These are phyloP conservation scores for Chiua sp. DNA, from an alignment of 1,284 basidiomycete genomes.

Conservation along the genomic window DNA sequence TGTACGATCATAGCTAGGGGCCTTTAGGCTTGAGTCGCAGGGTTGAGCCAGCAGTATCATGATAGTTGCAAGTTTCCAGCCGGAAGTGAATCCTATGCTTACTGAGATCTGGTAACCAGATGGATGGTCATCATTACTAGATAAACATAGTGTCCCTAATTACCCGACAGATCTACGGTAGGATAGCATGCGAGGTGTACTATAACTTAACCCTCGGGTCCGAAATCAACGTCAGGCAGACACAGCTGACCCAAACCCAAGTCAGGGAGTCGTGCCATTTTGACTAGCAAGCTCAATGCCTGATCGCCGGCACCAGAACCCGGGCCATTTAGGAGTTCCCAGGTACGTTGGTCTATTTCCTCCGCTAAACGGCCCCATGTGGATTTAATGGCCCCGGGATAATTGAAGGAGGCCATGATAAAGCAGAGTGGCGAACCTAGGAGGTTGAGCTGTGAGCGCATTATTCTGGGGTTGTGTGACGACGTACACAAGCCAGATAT, in stretches of 20 bases:
- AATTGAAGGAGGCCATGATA: conserved; percentile 68
- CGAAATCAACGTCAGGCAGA: conserved; percentile 46
- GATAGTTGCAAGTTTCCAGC: too few relatives aligned
- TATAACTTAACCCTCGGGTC: conserved; percentile 20
- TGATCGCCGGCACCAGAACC: conserved; percentile 47
- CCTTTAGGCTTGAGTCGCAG: too few relatives aligned
- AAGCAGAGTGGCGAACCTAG: conserved; percentile 79
- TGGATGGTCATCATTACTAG: too few relatives aligned
- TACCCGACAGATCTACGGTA: neutral
- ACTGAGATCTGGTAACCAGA: too few relatives aligned
- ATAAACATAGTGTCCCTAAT: too few relatives aligned
- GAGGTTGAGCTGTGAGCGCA: conserved; percentile 5
- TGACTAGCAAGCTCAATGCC: conserved; percentile 68
- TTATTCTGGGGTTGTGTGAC: neutral
- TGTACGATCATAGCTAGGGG: too few relatives aligned
- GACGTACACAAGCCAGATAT: conserved; percentile 77
- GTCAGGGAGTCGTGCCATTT: conserved; percentile 77
- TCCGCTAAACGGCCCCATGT: conserved; percentile 73
- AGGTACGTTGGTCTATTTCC: conserved; percentile 69
- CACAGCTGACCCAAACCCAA: conserved; percentile 75
- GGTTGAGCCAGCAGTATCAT: too few relatives aligned
- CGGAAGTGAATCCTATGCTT: too few relatives aligned
- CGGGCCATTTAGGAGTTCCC: conserved; percentile 61
- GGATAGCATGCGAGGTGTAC: neutral
- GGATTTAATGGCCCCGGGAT: conserved; percentile 64